Conservation (phyloP, 176 grass and related monocot species). For the Lolium rigidum region DNA sequence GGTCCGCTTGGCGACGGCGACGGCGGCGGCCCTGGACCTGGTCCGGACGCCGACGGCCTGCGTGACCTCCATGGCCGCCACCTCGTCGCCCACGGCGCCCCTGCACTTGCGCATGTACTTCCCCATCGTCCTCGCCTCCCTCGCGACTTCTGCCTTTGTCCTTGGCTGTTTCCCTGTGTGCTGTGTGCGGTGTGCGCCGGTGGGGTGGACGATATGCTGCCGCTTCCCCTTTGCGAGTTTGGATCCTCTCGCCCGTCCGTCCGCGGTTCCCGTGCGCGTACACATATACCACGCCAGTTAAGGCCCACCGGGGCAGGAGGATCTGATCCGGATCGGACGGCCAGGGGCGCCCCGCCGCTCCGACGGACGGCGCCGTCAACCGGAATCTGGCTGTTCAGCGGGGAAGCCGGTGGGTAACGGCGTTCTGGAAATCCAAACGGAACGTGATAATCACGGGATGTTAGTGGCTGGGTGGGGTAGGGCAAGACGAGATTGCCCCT, state of each 20-base stretch:
- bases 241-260: slow-evolving; percentile 22
- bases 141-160: background rate
- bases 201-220: background rate
- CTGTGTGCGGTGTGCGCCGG: background rate
- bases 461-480: background rate
- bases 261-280: slow-evolving; percentile 34
- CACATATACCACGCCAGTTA: slow-evolving; percentile 41
- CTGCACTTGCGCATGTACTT: slow-evolving; percentile 84
- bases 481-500: slow-evolving; percentile 19
- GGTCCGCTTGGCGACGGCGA: slow-evolving; percentile 17
- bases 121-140: slow-evolving; percentile 52
- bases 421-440: background rate
- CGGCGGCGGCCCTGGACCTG: slow-evolving; percentile 45
- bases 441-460: slow-evolving; percentile 22
- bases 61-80: slow-evolving; percentile 70
- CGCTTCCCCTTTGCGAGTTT: slow-evolving; percentile 34
- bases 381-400: slow-evolving; percentile 45
- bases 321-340: slow-evolving; percentile 49
- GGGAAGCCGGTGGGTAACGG: background rate
- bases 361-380: slow-evolving; percentile 53
- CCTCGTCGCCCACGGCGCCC: slow-evolving; percentile 45
- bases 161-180: slow-evolving; percentile 38
- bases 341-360: background rate
- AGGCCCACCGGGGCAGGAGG: background rate
- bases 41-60: slow-evolving; percentile 75